Evolutionary conservation across 2,329 filamentous ascomycete genomes (phyloP).

Genomic region (Hirsutella rhossiliensis): DNA sequence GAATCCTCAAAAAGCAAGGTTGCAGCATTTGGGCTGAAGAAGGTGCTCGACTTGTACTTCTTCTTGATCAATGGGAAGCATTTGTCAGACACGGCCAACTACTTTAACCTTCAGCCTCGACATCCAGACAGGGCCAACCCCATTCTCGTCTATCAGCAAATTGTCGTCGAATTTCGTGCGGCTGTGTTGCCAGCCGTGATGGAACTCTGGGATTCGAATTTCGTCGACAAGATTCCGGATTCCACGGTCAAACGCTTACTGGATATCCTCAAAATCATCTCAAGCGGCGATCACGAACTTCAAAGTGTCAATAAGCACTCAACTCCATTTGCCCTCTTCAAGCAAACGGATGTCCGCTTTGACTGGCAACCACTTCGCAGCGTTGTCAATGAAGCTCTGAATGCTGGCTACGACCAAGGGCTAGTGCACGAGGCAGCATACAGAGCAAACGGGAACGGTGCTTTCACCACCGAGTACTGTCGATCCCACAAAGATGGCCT

Average conservation of each 20-base stretch:
- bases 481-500: slow-evolving; percentile 44
- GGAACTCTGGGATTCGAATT: slow-evolving; percentile 72
- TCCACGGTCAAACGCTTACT: slow-evolving; percentile 69
- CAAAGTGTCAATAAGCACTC: slow-evolving; percentile 45
- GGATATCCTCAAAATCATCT: slow-evolving; percentile 69
- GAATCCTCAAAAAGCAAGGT: slow-evolving; percentile 35
- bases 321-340: slow-evolving; percentile 27
- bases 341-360: slow-evolving; percentile 30
- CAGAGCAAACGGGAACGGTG: slow-evolving; percentile 57
- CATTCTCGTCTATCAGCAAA: slow-evolving; percentile 48
- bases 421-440: slow-evolving; percentile 72
- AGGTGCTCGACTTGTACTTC: slow-evolving; percentile 72
- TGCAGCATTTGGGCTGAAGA: slow-evolving; percentile 54
- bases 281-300: slow-evolving; percentile 64
- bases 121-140: slow-evolving; percentile 28
- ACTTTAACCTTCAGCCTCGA: slow-evolving; percentile 28
- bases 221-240: slow-evolving; percentile 70
- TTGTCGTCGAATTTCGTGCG: slow-evolving; percentile 76
- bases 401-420: slow-evolving; percentile 32
- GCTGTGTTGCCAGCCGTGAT: slow-evolving; percentile 65
- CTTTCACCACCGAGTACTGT: slow-evolving; percentile 63
- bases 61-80: slow-evolving; percentile 67
- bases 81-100: slow-evolving; percentile 61
- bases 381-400: slow-evolving; percentile 19
- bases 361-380: slow-evolving; percentile 26